These are phyloP conservation scores for Ceriops decandra DNA, from an alignment of 345 rosid genomes.

Conservation along the genomic window DNA sequence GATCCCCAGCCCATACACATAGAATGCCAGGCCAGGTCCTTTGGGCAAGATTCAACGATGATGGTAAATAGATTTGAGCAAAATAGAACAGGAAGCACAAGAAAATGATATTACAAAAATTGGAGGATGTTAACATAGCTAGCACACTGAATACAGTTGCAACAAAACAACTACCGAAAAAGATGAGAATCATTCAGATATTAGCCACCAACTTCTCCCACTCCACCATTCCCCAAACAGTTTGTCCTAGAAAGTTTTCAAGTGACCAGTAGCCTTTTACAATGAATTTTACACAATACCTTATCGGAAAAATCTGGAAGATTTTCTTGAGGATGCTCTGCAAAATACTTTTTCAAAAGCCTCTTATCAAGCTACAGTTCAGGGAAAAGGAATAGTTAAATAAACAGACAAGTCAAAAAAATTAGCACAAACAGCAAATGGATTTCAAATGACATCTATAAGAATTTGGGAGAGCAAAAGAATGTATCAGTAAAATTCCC, in stretches of 20 bases:
- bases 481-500: background rate
- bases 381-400: no score
- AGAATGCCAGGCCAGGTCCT: no score
- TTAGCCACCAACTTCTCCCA: background rate
- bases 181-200: background rate
- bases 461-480: background rate
- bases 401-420: conserved; percentile 1
- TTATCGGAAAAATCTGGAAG: conserved; percentile 82
- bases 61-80: no score
- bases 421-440: background rate
- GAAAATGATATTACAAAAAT: no score
- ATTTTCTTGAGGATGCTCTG: conserved; percentile 57
- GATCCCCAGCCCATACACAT: no score
- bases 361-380: conserved; percentile 73
- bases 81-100: no score
- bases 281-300: conserved; percentile 40
- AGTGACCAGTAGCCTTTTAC: background rate
- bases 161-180: background rate
- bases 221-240: background rate
- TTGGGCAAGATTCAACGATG: no score
- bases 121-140: no score
- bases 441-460: no score
- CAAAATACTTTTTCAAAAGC: conserved; percentile 67
- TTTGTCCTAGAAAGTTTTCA: background rate
- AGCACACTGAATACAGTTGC: no score